Conservation (phyloP, 345 rosid genomes). For the Mercurialis annua region DNA sequence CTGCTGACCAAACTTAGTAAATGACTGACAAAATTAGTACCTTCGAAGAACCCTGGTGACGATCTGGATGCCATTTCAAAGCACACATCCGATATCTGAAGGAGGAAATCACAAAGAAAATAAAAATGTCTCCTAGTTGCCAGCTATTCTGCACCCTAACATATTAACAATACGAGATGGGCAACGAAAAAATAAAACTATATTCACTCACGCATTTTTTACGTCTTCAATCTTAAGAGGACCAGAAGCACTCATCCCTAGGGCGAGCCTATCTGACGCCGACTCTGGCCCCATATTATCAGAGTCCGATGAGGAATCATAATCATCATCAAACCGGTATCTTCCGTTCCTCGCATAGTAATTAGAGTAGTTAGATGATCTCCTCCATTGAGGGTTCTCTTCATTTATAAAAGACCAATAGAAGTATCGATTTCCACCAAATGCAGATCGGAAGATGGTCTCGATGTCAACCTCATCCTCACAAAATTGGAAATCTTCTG, state of each 20-base stretch:
- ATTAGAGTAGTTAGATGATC: conserved; percentile 40
- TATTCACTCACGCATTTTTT: conserved; percentile 66
- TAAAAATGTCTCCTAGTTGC: neutral
- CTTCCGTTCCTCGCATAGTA: conserved; percentile 41
- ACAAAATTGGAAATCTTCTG: conserved; percentile 61
- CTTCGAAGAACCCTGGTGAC: conserved; percentile 78
- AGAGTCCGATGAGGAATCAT: conserved; percentile 50
- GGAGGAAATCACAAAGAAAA: conserved; percentile 13
- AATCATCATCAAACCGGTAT: conserved; percentile 49
- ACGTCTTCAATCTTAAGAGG: conserved; percentile 76
- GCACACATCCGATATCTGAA: conserved; percentile 79
- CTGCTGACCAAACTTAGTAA: neutral
- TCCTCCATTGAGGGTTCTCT: conserved; percentile 39
- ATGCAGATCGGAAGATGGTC: conserved; percentile 54
- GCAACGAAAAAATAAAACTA: neutral
- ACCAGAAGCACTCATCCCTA: conserved; percentile 70
- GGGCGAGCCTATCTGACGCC: conserved; percentile 68
- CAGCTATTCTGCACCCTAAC: neutral
- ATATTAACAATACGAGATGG: neutral
- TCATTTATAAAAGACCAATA: conserved; percentile 67
- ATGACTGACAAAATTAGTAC: conserved; percentile 29
- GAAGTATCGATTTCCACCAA: conserved; percentile 54
- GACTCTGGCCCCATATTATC: conserved; percentile 41
- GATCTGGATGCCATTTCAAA: conserved; percentile 95
- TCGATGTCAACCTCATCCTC: conserved; percentile 51